These are phyloP conservation scores for Blastosporella zonata DNA, from an alignment of 1,284 basidiomycete species.

Conservation along the genomic window DNA sequence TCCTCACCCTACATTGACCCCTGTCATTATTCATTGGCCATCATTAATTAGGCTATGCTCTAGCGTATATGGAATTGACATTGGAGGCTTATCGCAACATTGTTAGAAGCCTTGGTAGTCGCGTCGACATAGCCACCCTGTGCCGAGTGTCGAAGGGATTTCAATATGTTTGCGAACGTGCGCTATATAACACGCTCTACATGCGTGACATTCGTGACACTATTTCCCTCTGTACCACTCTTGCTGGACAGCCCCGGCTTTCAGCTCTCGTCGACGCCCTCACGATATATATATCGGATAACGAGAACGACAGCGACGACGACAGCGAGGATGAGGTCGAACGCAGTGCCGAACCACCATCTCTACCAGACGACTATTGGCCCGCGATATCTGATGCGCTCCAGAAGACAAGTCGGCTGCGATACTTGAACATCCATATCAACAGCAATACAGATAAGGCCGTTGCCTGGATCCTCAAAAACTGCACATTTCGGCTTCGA, in stretches of 20 bases:
- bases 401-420: slow-evolving; percentile 40
- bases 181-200: slow-evolving; percentile 57
- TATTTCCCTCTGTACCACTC: slow-evolving; percentile 42
- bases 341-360: slow-evolving; percentile 11
- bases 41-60: slow-evolving; percentile 34
- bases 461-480: slow-evolving; percentile 50
- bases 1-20: neutral
- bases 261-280: slow-evolving; percentile 50
- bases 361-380: slow-evolving; percentile 48
- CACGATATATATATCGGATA: slow-evolving; percentile 39
- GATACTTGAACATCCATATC: slow-evolving; percentile 51
- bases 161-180: slow-evolving; percentile 49
- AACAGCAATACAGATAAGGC: slow-evolving; percentile 37
- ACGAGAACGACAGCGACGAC: slow-evolving; percentile 20
- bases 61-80: slow-evolving; percentile 50
- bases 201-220: slow-evolving; percentile 38
- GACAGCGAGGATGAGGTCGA: slow-evolving; percentile 20
- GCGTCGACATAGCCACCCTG: slow-evolving; percentile 50
- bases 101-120: slow-evolving; percentile 46
- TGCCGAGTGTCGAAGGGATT: slow-evolving; percentile 56
- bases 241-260: slow-evolving; percentile 44
- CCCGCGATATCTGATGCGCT: slow-evolving; percentile 44
- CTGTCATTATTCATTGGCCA: neutral
- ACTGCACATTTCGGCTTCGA: slow-evolving; percentile 48
- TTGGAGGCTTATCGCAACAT: slow-evolving; percentile 56